Evolutionary conservation across 179 eudicot genomes (phyloP).

Genomic region (Amaranthus tricolor): DNA sequence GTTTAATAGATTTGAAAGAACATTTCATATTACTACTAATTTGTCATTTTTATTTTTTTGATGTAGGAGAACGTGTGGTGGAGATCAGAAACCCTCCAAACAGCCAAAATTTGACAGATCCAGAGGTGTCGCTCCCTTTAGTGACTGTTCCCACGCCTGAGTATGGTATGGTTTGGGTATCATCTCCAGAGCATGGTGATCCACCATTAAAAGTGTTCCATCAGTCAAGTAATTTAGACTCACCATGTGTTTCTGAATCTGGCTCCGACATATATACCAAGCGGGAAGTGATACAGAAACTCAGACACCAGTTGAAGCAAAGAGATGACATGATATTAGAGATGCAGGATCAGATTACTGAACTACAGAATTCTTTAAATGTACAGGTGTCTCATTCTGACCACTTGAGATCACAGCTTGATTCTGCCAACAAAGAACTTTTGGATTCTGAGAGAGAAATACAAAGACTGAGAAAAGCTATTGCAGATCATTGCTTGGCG

Average conservation of each 20-base stretch:
- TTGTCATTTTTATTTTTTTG: constrained; percentile 10
- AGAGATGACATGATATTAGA: constrained; percentile 89
- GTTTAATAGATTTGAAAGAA: neutral
- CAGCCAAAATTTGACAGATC: constrained; percentile 52
- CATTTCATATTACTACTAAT: neutral
- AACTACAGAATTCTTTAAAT: constrained; percentile 65
- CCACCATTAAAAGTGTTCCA: constrained; percentile 54
- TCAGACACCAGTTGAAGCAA: constrained; percentile 89
- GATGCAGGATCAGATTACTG: constrained; percentile 94
- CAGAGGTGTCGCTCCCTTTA: constrained; percentile 68
- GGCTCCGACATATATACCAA: constrained; percentile 93
- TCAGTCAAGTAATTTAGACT: constrained; percentile 76
- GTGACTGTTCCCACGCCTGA: constrained; percentile 66
- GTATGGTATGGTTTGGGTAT: constrained; percentile 46
- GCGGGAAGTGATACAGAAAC: constrained; percentile 90
- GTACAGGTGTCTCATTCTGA: constrained; percentile 63
- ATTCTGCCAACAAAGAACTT: constrained; percentile 69
- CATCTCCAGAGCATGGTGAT: constrained; percentile 44
- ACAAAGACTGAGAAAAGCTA: constrained; percentile 85
- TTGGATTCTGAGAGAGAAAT: constrained; percentile 84
- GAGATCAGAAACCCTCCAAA: constrained; percentile 52
- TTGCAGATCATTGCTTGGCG: constrained; percentile 83
- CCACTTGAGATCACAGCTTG: constrained; percentile 74
- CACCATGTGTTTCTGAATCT: constrained; percentile 87
- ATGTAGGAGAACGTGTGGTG: constrained; percentile 48